Percentiles rank a stretch among this genome's conserved stretches.
Conservation (phyloP, 306 rosid genomes). For the Sindora glabra region DNA sequence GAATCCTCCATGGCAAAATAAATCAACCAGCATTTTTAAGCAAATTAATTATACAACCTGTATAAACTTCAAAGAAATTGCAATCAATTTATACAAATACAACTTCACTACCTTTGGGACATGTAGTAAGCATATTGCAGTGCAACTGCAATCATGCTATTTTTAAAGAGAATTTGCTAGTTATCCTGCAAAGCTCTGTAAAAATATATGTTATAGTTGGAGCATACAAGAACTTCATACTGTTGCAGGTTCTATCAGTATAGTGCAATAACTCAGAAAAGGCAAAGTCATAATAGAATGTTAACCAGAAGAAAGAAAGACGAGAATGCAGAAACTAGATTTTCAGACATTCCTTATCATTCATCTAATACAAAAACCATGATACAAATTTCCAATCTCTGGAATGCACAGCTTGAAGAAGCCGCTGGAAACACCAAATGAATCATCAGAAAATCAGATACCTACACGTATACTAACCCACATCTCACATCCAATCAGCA, state of each 20-base stretch:
- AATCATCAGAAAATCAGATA: constrained; percentile 34
- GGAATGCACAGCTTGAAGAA: constrained; percentile 28
- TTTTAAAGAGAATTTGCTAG: too few relatives aligned
- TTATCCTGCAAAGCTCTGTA: neutral
- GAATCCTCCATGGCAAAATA: too few relatives aligned
- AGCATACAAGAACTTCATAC: constrained; percentile 10
- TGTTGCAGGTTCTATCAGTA: neutral
- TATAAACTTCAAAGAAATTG: too few relatives aligned
- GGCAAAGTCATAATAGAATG: constrained; percentile 13
- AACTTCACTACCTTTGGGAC: too few relatives aligned
- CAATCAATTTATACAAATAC: too few relatives aligned
- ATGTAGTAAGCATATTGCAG: neutral
- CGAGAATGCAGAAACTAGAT: constrained; percentile 3
- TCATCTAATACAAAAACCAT: constrained; percentile 39
- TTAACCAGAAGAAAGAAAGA: constrained; percentile 10
- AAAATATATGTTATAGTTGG: constrained; percentile 7
- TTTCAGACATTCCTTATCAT: constrained; percentile 28
- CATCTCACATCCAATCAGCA: constrained; percentile 37
- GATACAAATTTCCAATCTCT: constrained; percentile 50
- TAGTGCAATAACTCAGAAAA: constrained; percentile 9
- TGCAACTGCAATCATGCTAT: too few relatives aligned
- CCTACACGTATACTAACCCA: constrained; percentile 32
- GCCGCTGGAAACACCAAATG: constrained; percentile 35
- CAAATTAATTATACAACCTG: too few relatives aligned
- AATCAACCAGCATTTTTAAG: too few relatives aligned